A percentile compares a stretch with the other conserved stretches of the same genome.
Conservation (phyloP, 768 basidiomycete genomes). For the Boletus huronensis region DNA sequence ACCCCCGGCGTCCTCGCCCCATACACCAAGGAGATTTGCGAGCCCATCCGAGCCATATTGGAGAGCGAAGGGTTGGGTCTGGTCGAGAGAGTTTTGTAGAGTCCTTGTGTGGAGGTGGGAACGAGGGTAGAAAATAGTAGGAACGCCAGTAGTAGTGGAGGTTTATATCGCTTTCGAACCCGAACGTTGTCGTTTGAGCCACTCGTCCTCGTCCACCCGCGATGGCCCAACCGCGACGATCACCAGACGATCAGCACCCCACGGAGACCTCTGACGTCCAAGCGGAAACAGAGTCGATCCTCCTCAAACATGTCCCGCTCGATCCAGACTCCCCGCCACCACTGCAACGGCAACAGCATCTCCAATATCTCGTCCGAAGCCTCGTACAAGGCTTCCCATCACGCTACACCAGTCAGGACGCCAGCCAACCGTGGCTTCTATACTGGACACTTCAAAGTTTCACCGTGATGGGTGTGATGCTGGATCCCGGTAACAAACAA, state of each 20-base stretch:
- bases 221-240: slow-evolving; percentile 28
- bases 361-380: slow-evolving; percentile 71
- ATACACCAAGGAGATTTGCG: slow-evolving; percentile 82
- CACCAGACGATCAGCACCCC: slow-evolving; percentile 55
- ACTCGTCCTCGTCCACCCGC: neutral
- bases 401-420: slow-evolving; percentile 82
- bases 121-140: neutral
- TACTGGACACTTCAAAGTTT: slow-evolving; percentile 92
- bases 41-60: slow-evolving; percentile 60
- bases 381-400: slow-evolving; percentile 77
- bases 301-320: slow-evolving; percentile 52
- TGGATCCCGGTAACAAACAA: slow-evolving; percentile 77
- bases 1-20: slow-evolving; percentile 82
- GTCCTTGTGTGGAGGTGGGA: neutral
- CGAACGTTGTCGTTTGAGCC: neutral
- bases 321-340: slow-evolving; percentile 28
- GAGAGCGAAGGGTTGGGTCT: slow-evolving; percentile 77
- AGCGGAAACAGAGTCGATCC: slow-evolving; percentile 59
- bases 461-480: slow-evolving; percentile 67
- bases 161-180: neutral
- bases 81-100: slow-evolving; percentile 62
- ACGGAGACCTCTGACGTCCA: slow-evolving; percentile 65
- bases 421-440: slow-evolving; percentile 91
- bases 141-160: too few species aligned
- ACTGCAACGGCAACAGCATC: slow-evolving; percentile 63